Evolutionary conservation across 441 rosid species (phyloP).

Genomic region (Adansonia rubrostipa): DNA sequence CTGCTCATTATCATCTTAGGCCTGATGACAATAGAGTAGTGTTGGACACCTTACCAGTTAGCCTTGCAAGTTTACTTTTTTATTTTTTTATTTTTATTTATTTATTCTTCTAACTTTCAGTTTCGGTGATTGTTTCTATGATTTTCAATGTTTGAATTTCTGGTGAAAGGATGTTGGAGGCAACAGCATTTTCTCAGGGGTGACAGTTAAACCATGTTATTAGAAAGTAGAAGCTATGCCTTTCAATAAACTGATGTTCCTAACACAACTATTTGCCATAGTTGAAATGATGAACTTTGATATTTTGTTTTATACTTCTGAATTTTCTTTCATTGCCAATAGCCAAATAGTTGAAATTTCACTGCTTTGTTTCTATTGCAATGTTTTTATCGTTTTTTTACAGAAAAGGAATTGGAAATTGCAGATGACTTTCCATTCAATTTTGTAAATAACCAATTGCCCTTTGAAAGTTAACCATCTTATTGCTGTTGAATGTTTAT

Average conservation of each 20-base stretch:
- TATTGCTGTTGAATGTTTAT: not conserved
- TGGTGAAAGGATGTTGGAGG: not conserved
- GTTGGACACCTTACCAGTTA: conserved; percentile 85
- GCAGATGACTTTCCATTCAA: not conserved
- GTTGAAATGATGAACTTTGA: not conserved
- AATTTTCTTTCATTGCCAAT: not conserved
- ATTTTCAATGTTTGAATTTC: not conserved
- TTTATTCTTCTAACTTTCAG: not conserved
- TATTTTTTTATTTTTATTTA: not conserved
- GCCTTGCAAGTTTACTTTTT: conserved; percentile 35
- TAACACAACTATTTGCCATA: not conserved
- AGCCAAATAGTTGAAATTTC: not conserved
- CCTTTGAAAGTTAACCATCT: not conserved
- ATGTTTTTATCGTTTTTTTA: not conserved
- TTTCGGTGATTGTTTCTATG: conserved; percentile 13
- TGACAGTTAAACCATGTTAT: not conserved
- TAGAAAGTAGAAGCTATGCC: not conserved
- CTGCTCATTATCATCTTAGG: conserved; percentile 86
- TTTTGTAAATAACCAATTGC: not conserved
- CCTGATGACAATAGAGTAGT: conserved; percentile 68
- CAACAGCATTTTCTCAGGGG: not conserved
- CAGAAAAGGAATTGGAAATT: not conserved
- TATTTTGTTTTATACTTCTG: not conserved
- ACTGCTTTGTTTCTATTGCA: not conserved
- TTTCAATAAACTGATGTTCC: not conserved